Conservation (phyloP, 805 yeast species). For the Wickerhamiella lipophila region DNA sequence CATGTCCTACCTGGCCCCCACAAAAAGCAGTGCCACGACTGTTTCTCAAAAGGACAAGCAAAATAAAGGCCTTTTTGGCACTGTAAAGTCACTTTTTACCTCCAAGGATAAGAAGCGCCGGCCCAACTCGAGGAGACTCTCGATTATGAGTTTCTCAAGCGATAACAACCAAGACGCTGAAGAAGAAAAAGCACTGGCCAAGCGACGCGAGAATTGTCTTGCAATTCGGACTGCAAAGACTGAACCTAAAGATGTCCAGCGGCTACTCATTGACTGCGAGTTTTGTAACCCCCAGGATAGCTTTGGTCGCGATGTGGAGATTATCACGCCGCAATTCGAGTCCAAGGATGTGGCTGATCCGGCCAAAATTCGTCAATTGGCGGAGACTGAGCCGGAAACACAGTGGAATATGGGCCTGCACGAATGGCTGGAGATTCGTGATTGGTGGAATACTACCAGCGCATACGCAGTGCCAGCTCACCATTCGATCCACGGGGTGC, state of each 20-base stretch:
- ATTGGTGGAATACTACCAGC: slow-evolving; percentile 42
- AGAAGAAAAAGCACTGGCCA: slow-evolving; percentile 17
- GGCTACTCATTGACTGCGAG: slow-evolving; percentile 25
- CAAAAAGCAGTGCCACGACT: slow-evolving; percentile 8
- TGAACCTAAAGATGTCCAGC: slow-evolving; percentile 23
- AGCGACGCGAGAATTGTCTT: slow-evolving; percentile 20
- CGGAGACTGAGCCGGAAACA: slow-evolving; percentile 22
- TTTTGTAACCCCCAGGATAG: slow-evolving; percentile 24
- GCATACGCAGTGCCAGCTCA: slow-evolving; percentile 19
- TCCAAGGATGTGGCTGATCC: slow-evolving; percentile 13
- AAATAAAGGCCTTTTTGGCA: slow-evolving; percentile 9
- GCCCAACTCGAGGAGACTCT: slow-evolving; percentile 7
- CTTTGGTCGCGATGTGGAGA: slow-evolving; percentile 17
- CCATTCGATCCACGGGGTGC: slow-evolving; percentile 22
- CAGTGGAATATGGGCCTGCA: slow-evolving; percentile 42
- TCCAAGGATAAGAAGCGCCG: neutral
- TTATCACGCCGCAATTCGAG: slow-evolving; percentile 18
- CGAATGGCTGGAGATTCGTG: slow-evolving; percentile 59
- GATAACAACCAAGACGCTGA: slow-evolving; percentile 4
- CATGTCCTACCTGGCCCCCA: slow-evolving; percentile 11
- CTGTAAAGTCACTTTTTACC: slow-evolving; percentile 11
- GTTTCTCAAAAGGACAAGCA: neutral
- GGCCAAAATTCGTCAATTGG: neutral
- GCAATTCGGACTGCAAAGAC: slow-evolving; percentile 24
- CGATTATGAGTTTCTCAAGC: slow-evolving; percentile 9